Base-by-base conservation (phyloP, 768 basidiomycete species). In the Pulveroboletus sp. region DNA sequence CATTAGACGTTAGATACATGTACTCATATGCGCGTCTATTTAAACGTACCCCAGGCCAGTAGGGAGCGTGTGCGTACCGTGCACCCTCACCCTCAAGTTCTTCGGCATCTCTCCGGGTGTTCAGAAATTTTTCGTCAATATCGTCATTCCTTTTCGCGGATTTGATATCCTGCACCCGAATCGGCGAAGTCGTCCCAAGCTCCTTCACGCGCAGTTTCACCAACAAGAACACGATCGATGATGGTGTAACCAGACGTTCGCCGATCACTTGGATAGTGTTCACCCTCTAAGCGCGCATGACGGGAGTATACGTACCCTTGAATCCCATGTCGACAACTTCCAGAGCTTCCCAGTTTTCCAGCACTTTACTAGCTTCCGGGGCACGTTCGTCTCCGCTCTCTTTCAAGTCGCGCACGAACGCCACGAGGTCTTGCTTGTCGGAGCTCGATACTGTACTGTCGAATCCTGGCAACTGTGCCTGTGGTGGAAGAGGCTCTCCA, bases 1-100 rank as follows among this genome's bases (percentile, higher is more conserved):
- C 3, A 2, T 1, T 8, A 39, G 3, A 35, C 21, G 39, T 50
- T 44, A 43, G 26, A 47, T 17, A 51, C 26, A 18, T 4, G 10
- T 13, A 0, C 32, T 40, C 26, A 50, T 8, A 18, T 0, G 9
- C 7, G 14, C 24, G 17, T 13, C 26, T 24, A 27, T 27, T 37
- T 30, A 38, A 36, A 73, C 86, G 39, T 59, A 94, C 93, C 52
- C 77, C 80, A 49, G 95, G 93, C 93, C 93, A 98, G 61, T 80
- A 78, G 5, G 95, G 95, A 7, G 94, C 90, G 64, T 99, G 94
- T n/a, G 87, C 93, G 51, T 72, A 82, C 26, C 77, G 81, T 45
- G 71, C 71, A 9, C 70, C 57, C n/a, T 61, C 62, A 26, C 71
- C 71, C n/a, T 73, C 67, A 0, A 82, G 55, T 44, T 84, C 82